phyloP scores from a whole-genome alignment of 2,329 filamentous ascomycete genomes.

The Verticillium dahliae region DNA sequence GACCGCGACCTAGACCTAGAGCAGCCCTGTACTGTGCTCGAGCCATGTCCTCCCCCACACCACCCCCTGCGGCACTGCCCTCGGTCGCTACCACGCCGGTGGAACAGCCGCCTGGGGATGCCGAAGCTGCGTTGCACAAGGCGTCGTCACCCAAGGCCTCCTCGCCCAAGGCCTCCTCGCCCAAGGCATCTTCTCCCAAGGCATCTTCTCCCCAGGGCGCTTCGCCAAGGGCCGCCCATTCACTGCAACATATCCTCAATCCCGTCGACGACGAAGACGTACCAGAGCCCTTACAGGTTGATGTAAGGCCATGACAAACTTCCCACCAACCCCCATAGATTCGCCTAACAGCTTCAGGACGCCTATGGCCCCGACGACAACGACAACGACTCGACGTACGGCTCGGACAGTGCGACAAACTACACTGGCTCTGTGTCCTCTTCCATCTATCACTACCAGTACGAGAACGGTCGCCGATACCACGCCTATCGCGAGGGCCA shows the following conservation, averaged over 20 bases:
- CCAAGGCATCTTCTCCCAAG: neutral
- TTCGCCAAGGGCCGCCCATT: neutral
- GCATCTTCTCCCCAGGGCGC: neutral
- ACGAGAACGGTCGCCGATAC: slow-evolving; percentile 42
- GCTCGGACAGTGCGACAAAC: slow-evolving; percentile 21
- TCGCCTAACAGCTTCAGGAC: neutral
- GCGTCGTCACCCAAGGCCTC: neutral
- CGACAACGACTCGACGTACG: slow-evolving; percentile 26
- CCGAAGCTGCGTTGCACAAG: neutral
- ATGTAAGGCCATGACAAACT: slow-evolving; percentile 9
- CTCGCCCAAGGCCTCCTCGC: neutral
- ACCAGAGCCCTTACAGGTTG: slow-evolving; percentile 16
- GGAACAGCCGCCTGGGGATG: neutral
- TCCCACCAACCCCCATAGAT: too few species aligned
- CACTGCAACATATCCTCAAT: slow-evolving; percentile 3
- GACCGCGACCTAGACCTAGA: neutral
- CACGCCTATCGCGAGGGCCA: slow-evolving; percentile 38
- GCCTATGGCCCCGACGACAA: slow-evolving; percentile 9
- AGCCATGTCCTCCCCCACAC: neutral
- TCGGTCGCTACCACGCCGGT: neutral
- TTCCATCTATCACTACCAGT: slow-evolving; percentile 33
- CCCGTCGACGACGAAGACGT: slow-evolving; percentile 10
- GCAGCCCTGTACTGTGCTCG: neutral
- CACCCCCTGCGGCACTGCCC: neutral
- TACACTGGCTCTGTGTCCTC: slow-evolving; percentile 30